These are phyloP conservation scores for Selaginella moellendorffii DNA, from an alignment of 75 land plant species.

Conservation along the genomic window DNA sequence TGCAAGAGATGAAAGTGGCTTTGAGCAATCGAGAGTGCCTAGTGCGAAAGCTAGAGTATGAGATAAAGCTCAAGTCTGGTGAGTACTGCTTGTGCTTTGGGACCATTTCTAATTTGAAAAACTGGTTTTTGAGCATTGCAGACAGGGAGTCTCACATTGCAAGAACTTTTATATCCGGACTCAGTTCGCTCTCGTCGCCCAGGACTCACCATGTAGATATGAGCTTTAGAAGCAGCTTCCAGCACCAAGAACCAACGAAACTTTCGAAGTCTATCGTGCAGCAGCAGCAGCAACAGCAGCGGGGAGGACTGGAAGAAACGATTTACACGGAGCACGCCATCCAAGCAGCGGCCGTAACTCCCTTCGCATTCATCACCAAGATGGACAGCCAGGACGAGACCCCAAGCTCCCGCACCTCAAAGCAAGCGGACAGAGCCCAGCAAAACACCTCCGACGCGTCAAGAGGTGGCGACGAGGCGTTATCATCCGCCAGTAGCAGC, in stretches of 20 bases:
- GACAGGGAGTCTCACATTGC: conserved; percentile 11
- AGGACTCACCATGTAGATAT: neutral
- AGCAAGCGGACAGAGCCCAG: neutral
- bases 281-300: neutral
- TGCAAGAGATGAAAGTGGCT: conserved; percentile 20
- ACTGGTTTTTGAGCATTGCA: no score
- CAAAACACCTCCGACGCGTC: no score
- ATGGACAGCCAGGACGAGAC: neutral
- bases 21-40: conserved; percentile 17
- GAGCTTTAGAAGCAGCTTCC: neutral
- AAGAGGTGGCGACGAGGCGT: neutral
- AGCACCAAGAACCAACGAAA: neutral
- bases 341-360: neutral
- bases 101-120: no score
- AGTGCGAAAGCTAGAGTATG: conserved; percentile 23
- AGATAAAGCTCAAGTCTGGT: conserved; percentile 19
- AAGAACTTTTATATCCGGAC: neutral
- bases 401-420: neutral
- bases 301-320: no score
- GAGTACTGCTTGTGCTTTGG: neutral
- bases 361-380: neutral
- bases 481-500: neutral
- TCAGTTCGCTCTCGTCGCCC: neutral
- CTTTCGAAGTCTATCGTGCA: neutral
- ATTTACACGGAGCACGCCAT: neutral